Base-by-base conservation (phyloP, 2,329 filamentous ascomycete species). In the Talaromyces sp. region DNA sequence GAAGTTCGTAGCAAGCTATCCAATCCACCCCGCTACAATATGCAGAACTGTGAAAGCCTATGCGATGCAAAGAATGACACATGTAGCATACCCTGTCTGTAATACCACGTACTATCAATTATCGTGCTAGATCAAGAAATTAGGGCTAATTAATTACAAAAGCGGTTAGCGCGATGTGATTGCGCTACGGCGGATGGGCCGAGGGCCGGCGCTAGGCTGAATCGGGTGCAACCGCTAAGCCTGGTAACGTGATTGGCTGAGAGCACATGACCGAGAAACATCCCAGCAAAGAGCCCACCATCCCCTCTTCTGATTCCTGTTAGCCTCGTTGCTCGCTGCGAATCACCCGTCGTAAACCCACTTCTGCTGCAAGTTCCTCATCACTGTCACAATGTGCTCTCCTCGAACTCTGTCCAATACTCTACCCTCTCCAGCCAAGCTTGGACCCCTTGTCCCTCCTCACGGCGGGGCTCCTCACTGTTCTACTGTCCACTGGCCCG, bases 321-420 rank as follows among this genome's bases (percentile, higher is more conserved):
- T 57, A 63, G 61, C 19, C 27, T 63, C 49, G 14, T 57, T 35
- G 3, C 8, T n/a, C 39, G 27, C 63, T 22, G 43, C 63, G 58
- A 65, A 65, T 65, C 63, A 65, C 50, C 41, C 57, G 19, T 49
- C 41, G 22, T 41, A 43, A 57, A 33, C 27, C 37, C 47, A n/a
- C 50, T 43, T 14, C 16, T 27, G 43, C 50, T 66, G 64, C 60
- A 62, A 2, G 35, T n/a, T 35, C n/a, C 27, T 37, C 64, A 60
- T 62, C 59, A 66, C 64, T n/a, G 43, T 62, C 64, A 66, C 64
- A 66, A n/a, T 47, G 33, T 41, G 22, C 54, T 10, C 24, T 14
- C 6, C 41, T 24, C 16, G 31, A 37, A 52, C 14, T 35, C 33
- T 7, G 22, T 57, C 57, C 45, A 59, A 60, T 60, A n/a, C 33